These are phyloP conservation scores for Irpex rosettiformis DNA, from an alignment of 1,284 basidiomycete genomes.

Conservation along the genomic window DNA sequence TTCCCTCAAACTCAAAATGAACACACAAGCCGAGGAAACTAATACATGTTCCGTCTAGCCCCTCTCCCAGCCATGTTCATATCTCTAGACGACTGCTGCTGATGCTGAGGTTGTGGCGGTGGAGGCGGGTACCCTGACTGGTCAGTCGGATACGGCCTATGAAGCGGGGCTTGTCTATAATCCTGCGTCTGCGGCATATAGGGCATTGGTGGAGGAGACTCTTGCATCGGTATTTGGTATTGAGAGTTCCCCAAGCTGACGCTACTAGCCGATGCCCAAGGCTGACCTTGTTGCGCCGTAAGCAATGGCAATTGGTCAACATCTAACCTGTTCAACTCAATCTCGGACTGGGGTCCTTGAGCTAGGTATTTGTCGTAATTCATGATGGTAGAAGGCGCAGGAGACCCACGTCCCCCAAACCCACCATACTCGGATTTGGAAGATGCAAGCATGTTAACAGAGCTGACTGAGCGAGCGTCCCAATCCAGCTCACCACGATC, in stretches of 20 bases:
- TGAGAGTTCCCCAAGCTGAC: constrained; percentile 20
- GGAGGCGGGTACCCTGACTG: constrained; percentile 16
- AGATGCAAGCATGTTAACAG: constrained; percentile 49
- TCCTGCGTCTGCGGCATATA: constrained; percentile 11
- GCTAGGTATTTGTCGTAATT: constrained; percentile 56
- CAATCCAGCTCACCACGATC: constrained; percentile 80
- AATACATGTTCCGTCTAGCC: constrained; percentile 6
- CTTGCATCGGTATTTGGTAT: constrained; percentile 5
- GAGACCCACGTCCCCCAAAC: constrained; percentile 35
- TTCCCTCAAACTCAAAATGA: neutral
- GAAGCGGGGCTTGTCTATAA: constrained; percentile 44
- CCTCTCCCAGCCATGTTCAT: constrained; percentile 42
- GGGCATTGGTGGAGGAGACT: constrained; percentile 7
- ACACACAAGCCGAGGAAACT: neutral
- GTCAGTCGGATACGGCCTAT: constrained; percentile 38
- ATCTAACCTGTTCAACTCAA: constrained; percentile 56
- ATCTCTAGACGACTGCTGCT: constrained; percentile 5
- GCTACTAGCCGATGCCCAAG: constrained; percentile 23
- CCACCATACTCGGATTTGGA: constrained; percentile 37
- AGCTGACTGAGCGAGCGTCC: constrained; percentile 70
- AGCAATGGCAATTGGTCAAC: constrained; percentile 55
- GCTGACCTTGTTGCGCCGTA: constrained; percentile 27
- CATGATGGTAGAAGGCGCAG: constrained; percentile 34
- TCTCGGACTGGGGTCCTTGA: constrained; percentile 40
- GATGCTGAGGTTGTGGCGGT: constrained; percentile 15